phyloP scores from a whole-genome alignment of 768 basidiomycete species.

The Dacryopinax primogenitus region DNA sequence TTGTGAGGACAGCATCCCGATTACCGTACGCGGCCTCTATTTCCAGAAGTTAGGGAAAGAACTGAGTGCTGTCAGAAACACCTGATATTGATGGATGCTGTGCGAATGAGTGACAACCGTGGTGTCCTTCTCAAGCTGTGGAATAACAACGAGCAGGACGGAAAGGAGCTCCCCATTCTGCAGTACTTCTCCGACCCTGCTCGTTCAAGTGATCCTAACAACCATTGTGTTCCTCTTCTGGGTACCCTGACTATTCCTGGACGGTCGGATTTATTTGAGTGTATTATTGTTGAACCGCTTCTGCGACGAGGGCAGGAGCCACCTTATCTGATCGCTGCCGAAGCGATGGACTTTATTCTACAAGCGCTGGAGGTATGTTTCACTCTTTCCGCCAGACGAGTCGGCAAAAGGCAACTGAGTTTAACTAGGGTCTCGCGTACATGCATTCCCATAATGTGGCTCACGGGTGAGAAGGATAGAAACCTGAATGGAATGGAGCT shows the following conservation, averaged over 20 bases:
- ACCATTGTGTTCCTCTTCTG: background rate
- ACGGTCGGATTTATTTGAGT: background rate
- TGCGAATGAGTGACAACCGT: background rate
- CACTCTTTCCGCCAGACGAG: background rate
- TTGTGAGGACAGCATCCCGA: background rate
- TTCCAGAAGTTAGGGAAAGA: background rate
- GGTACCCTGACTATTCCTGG: background rate
- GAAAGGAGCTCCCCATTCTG: background rate
- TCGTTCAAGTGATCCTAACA: background rate
- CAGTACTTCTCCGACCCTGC: background rate
- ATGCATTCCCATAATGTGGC: background rate
- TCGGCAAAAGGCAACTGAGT: too few species aligned
- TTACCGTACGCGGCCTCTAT: background rate
- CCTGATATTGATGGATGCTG: background rate
- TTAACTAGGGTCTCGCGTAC: conserved; percentile 1
- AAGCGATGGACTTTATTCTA: background rate
- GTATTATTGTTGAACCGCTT: background rate
- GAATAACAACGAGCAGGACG: background rate
- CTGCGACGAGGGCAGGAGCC: background rate
- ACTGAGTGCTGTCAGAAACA: background rate
- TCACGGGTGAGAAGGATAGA: background rate
- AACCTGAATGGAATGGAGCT: background rate
- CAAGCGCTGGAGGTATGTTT: background rate
- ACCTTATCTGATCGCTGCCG: background rate
- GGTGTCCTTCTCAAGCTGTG: background rate